Evolutionary conservation across 768 basidiomycete species (phyloP), one percentile per base, ranked within the genome.

Genomic region (Tricholoma saponaceum): DNA sequence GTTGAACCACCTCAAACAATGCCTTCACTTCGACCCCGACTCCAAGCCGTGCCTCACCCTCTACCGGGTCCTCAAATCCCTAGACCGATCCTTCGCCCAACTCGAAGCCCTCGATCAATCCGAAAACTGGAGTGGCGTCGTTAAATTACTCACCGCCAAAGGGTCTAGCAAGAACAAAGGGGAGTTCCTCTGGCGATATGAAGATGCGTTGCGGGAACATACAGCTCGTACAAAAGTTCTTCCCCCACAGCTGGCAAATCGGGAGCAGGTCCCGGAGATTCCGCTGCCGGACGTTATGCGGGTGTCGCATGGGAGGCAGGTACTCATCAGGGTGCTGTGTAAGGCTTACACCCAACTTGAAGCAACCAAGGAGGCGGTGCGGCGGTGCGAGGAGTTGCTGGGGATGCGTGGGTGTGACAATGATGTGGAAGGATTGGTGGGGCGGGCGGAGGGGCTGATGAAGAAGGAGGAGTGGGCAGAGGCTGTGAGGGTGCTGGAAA

Each of bases 391-490:
- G 43, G 82, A 82, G 63, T 73, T 94, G 32, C 70, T 90, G 62
- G 77, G 73, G 22, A 83, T 95, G 75, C 79, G 89, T 22, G 86
- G 83, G 0, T 78, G 75, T 39, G 80, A 78, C 37, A 81, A 87
- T 47, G 90, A 96, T 63, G 77, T 85, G 9, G 92, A 95, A 66
- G 95, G 84, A 0, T 74, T 95, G 39, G 71, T 92, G 0, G 92
- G 90, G 0, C 75, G 74, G 57, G 92, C 82, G 0, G 95, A 97
- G 71, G 80, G 77, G 2, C 61, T 87, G 60, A 64, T 95, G 60
- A 80, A 79, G 55, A 83, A 85, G 55, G 92, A 94, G 67, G 85
- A 91, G 59, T 98, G 85, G 82, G 92, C 95, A 49, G 90, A 94
- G 57, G 95, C 92, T 0, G 87, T 94, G 0, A 70, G 90, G 62